Evolutionary conservation across 192 early-diverging fungal genomes (phyloP).

Genomic region (Coemansia nantahalensis): DNA sequence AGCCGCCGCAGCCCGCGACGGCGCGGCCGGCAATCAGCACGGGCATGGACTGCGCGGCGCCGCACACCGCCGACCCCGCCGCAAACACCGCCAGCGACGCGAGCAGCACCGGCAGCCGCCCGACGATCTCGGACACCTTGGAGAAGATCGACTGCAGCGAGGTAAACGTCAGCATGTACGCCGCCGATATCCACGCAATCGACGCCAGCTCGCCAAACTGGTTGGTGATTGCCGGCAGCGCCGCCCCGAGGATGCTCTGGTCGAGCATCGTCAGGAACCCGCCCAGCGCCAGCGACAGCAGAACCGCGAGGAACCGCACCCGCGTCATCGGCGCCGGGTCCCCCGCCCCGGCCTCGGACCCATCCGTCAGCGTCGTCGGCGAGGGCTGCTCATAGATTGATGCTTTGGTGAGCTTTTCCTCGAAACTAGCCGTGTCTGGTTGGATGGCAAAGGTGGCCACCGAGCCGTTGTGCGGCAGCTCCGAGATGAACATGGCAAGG

Average conservation of each 20-base stretch:
- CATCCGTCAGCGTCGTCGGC: conserved; percentile 29
- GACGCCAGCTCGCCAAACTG: conserved; percentile 57
- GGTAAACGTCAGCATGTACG: conserved; percentile 65
- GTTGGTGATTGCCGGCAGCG: conserved; percentile 57
- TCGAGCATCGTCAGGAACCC: conserved; percentile 63
- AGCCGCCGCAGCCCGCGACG: conserved; percentile 64
- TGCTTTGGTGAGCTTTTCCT: no score
- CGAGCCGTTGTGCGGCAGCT: no score
- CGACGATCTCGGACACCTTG: conserved; percentile 78
- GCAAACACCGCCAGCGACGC: conserved; percentile 55
- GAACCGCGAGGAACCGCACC: conserved; percentile 19
- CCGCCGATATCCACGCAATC: conserved; percentile 73
- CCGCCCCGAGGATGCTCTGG: conserved; percentile 67
- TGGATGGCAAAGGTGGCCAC: no score
- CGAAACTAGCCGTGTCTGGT: no score
- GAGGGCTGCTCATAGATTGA: no score
- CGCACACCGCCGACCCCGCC: conserved; percentile 53
- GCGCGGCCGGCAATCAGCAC: conserved; percentile 65
- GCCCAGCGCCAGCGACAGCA: conserved; percentile 31
- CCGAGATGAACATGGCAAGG: no score
- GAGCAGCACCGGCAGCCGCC: conserved; percentile 55
- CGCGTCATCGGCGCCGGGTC: conserved; percentile 14
- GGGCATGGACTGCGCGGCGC: conserved; percentile 55
- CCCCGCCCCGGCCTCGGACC: neutral
- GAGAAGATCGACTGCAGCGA: conserved; percentile 74